These are phyloP conservation scores for Podochytrium sp. DNA, from an alignment of 192 early-diverging fungal species.

Conservation along the genomic window DNA sequence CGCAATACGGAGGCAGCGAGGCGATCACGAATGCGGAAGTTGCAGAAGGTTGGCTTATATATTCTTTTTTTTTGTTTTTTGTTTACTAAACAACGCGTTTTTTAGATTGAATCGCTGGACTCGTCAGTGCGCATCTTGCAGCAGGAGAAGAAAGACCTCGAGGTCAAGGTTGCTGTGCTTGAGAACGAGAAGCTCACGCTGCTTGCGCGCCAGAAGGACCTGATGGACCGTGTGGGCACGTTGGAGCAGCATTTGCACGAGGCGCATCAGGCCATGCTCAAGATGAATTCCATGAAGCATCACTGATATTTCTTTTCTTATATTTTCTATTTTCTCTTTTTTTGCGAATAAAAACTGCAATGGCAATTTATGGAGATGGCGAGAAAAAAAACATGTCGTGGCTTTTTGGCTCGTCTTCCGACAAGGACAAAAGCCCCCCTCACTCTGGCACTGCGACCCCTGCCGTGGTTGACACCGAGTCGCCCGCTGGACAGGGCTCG, in stretches of 20 bases:
- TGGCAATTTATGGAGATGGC: too few species aligned
- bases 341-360: too few species aligned
- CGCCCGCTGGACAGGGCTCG: conserved; percentile 37
- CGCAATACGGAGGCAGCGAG: conserved; percentile 89
- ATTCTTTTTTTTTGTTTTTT: too few species aligned
- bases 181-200: conserved; percentile 39
- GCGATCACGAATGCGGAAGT: conserved; percentile 83
- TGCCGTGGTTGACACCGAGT: conserved; percentile 47
- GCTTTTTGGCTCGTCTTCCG: not conserved
- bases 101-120: conserved; percentile 72
- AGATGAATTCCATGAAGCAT: conserved; percentile 28
- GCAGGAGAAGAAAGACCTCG: conserved; percentile 60
- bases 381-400: conserved; percentile 1
- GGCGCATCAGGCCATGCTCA: conserved; percentile 37
- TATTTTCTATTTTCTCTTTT: too few species aligned
- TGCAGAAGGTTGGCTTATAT: conserved; percentile 82
- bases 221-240: conserved; percentile 30
- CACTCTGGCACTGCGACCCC: conserved; percentile 4
- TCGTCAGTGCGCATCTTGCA: conserved; percentile 76
- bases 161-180: conserved; percentile 38
- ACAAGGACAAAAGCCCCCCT: too few species aligned
- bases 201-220: conserved; percentile 28
- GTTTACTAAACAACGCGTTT: too few species aligned
- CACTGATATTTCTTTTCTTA: not conserved
- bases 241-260: conserved; percentile 37